Evolutionary conservation across 352 stramenopile species (phyloP).

Genomic region (Blastocystis sp.): DNA sequence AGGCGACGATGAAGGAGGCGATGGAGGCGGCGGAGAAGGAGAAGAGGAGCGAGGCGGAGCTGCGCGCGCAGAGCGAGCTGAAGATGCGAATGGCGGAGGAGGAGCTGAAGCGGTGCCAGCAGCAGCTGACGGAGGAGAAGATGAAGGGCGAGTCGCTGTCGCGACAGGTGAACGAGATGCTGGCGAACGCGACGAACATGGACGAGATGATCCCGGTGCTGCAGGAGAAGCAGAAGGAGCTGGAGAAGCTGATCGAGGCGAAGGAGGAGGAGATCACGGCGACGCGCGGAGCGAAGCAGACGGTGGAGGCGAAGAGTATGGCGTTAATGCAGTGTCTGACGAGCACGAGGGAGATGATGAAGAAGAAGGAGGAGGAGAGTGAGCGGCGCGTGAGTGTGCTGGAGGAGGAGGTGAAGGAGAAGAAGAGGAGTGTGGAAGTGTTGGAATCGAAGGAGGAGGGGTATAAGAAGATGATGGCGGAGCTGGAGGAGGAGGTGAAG

Average conservation of each 20-base stretch:
- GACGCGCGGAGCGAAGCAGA: not conserved
- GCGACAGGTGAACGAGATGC: not conserved
- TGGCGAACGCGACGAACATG: no score
- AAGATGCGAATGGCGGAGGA: not conserved
- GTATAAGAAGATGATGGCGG: not conserved
- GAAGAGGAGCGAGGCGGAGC: not conserved
- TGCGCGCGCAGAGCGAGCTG: not conserved
- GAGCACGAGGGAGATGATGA: not conserved
- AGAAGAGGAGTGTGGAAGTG: not conserved
- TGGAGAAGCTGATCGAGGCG: not conserved
- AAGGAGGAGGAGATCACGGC: not conserved
- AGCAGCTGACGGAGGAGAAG: not conserved
- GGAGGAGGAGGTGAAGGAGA: slow-evolving; percentile 17
- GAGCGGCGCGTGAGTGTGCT: not conserved
- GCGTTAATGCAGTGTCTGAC: slow-evolving; percentile 7
- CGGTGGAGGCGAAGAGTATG: not conserved
- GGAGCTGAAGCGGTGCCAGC: not conserved
- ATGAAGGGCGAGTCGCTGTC: slow-evolving; percentile 1
- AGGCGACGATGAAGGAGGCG: not conserved
- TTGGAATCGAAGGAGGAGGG: not conserved
- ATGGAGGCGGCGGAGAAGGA: slow-evolving; percentile 5
- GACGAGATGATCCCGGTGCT: not conserved
- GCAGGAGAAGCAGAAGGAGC: not conserved
- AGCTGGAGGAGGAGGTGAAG: not conserved
- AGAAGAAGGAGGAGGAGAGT: slow-evolving; percentile 22